Conservation (phyloP, 805 yeast species). For the Suhomyces faveliae region DNA sequence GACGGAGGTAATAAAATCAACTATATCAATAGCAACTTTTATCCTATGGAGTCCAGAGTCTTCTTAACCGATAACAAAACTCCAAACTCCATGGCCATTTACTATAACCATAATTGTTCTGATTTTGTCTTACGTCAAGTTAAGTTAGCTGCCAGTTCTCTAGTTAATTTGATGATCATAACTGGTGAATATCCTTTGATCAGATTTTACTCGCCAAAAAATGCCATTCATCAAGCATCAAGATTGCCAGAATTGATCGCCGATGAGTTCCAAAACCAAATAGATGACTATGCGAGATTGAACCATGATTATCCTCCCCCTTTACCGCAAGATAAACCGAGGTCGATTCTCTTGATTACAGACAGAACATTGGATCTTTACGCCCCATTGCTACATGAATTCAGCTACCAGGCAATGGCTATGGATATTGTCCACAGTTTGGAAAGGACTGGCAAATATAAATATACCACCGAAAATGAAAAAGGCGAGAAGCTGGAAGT, state of each 20-base stretch:
- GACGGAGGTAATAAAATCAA: conserved; percentile 27
- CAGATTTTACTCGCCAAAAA: conserved; percentile 60
- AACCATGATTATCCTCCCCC: conserved; percentile 66
- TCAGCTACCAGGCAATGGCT: conserved; percentile 88
- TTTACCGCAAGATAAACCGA: conserved; percentile 49
- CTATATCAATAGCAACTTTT: conserved; percentile 40
- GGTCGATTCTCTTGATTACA: conserved; percentile 70
- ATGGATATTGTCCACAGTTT: conserved; percentile 60
- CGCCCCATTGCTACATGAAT: conserved; percentile 86
- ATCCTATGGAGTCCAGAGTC: conserved; percentile 67
- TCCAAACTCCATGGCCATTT: conserved; percentile 64
- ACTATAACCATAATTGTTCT: conserved; percentile 63
- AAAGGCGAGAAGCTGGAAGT: conserved; percentile 32
- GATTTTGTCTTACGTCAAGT: conserved; percentile 62
- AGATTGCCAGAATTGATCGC: conserved; percentile 71
- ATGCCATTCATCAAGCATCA: conserved; percentile 52
- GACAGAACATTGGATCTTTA: conserved; percentile 83
- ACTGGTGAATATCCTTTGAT: conserved; percentile 89
- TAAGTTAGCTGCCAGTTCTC: conserved; percentile 55
- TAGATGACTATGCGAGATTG: conserved; percentile 73
- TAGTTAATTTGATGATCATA: conserved; percentile 70
- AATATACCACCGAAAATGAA: conserved; percentile 57
- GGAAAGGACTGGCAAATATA: conserved; percentile 44
- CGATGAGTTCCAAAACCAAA: conserved; percentile 59
- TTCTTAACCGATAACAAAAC: conserved; percentile 60